A percentile compares a stretch with the other conserved stretches of the same genome.
Conservation (phyloP, 225 moss, liverwort and hornwort species). For the Straminergon stramineum region DNA sequence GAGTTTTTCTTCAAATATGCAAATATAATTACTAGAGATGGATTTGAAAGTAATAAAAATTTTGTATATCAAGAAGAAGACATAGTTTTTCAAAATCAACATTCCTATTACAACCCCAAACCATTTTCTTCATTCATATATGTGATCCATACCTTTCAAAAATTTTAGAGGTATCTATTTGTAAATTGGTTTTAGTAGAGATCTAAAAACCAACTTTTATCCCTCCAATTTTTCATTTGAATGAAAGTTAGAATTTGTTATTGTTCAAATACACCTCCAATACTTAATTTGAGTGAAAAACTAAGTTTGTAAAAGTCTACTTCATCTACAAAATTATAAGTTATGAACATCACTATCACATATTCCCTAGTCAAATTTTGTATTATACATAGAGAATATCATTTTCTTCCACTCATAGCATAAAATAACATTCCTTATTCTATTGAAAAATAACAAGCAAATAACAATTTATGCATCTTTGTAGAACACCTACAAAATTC, state of each 20-base stretch:
- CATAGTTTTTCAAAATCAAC: too few relatives aligned
- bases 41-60: not conserved
- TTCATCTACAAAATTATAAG: not conserved
- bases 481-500: not conserved
- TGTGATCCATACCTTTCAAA: not conserved
- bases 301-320: not conserved
- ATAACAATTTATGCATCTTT: not conserved
- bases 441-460: not conserved
- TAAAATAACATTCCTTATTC: not conserved
- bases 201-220: accelerated
- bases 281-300: not conserved
- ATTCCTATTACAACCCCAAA: accelerated
- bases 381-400: too few relatives aligned
- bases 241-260: not conserved
- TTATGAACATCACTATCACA: not conserved
- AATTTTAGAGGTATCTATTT: not conserved
- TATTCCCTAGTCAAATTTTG: not conserved
- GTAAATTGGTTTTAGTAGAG: accelerated
- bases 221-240: accelerated
- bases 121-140: not conserved
- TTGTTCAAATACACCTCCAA: not conserved
- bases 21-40: not conserved
- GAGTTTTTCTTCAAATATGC: not conserved
- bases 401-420: too few relatives aligned
- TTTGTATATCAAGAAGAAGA: not conserved